Evolutionary conservation across 2,329 filamentous ascomycete species (phyloP).

Genomic region (Talaromyces sp.): DNA sequence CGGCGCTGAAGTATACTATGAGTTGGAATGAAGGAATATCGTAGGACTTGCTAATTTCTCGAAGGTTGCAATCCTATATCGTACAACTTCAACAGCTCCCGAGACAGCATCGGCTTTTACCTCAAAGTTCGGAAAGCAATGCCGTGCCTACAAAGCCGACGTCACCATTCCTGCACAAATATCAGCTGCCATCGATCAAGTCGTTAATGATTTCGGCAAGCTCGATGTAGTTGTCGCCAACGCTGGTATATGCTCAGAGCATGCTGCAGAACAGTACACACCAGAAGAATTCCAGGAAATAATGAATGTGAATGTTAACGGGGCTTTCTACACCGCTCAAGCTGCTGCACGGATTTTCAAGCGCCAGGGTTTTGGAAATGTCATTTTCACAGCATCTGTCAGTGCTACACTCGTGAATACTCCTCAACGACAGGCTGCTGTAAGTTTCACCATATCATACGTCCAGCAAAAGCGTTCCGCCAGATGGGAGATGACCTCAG

Average conservation of each 20-base stretch:
- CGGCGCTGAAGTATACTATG: neutral
- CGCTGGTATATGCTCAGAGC: neutral
- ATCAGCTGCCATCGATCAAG: neutral
- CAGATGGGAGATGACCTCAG: too few relatives aligned
- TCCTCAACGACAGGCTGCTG: neutral
- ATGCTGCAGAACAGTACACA: neutral
- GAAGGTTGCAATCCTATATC: neutral
- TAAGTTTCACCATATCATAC: neutral
- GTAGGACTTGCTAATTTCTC: neutral
- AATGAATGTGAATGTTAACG: neutral
- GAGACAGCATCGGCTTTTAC: neutral
- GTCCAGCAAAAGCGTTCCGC: neutral
- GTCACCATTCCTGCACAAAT: neutral
- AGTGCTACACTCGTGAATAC: neutral
- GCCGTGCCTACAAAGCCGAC: neutral
- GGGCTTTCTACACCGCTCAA: neutral
- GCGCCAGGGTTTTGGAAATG: neutral
- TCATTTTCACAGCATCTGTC: neutral
- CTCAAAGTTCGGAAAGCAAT: neutral
- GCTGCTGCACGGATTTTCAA: neutral
- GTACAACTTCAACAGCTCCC: neutral
- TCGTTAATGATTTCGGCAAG: neutral
- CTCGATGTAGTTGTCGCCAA: neutral
- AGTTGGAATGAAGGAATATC: neutral
- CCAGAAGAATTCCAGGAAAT: neutral